phyloP scores from a whole-genome alignment of 2,329 filamentous ascomycete species.

The Diaporthe ampelina region DNA sequence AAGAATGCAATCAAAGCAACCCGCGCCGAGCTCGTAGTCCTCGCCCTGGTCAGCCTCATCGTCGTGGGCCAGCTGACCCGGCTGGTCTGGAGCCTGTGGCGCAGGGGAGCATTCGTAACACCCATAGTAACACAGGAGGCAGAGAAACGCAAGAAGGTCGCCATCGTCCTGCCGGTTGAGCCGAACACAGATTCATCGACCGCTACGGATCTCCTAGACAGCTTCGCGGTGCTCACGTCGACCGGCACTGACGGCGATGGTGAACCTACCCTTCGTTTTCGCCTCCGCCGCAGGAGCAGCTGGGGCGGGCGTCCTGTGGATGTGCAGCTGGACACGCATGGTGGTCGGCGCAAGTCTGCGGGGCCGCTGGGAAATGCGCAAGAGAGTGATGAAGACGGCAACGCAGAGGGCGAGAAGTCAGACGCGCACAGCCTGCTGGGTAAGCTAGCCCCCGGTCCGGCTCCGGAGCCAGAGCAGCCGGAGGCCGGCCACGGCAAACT shows the following conservation, averaged over 20 bases:
- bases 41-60: constrained; percentile 51
- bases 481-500: not conserved
- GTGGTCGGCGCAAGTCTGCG: constrained; percentile 1
- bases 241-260: not conserved
- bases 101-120: not conserved
- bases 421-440: not conserved
- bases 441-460: not conserved
- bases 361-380: not conserved
- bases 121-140: no score
- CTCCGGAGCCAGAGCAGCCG: not conserved
- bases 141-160: constrained; percentile 10
- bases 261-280: not conserved
- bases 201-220: not conserved
- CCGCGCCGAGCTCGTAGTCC: constrained; percentile 52
- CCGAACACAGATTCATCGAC: not conserved
- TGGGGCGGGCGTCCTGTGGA: constrained; percentile 10
- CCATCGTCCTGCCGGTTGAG: not conserved
- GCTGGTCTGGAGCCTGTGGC: constrained; percentile 50
- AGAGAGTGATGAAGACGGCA: not conserved
- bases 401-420: not conserved
- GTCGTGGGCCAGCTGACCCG: constrained; percentile 51
- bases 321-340: no score
- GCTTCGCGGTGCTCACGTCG: not conserved
- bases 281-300: constrained; percentile 32
- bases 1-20: constrained; percentile 43